Percentiles rank a stretch among this genome's conserved stretches.
Evolutionary conservation across 2,329 filamentous ascomycete species (phyloP).

Genomic region (Endothia cerciana): DNA sequence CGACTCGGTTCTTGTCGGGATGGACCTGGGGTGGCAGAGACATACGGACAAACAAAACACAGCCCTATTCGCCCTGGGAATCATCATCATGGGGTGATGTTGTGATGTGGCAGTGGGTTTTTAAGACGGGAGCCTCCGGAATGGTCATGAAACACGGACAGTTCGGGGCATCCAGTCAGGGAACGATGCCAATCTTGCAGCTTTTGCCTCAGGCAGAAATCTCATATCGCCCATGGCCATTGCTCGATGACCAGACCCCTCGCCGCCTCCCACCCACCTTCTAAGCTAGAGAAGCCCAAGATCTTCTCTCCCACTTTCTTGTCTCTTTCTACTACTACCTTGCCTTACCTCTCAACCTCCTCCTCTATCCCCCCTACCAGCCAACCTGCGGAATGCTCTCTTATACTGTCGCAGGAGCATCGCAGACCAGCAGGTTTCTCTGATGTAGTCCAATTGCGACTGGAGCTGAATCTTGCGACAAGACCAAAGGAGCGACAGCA

Average conservation of each 20-base stretch:
- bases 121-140: not conserved
- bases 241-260: constrained; percentile 11
- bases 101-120: constrained; percentile 1
- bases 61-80: not conserved
- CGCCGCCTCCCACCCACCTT: constrained; percentile 14
- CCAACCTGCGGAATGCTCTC: constrained; percentile 13
- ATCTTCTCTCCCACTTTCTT: constrained; percentile 16
- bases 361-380: not conserved
- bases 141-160: constrained; percentile 5
- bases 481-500: constrained; percentile 3
- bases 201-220: not conserved
- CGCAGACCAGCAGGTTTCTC: not conserved
- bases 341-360: constrained; percentile 1
- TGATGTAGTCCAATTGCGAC: constrained; percentile 8
- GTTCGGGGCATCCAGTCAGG: constrained; percentile 6
- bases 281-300: constrained; percentile 15
- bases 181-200: not conserved
- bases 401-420: not conserved
- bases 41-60: not conserved
- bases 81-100: not conserved
- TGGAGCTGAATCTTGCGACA: not conserved
- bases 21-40: no score
- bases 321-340: constrained; percentile 8
- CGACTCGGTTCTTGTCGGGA: not conserved
- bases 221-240: not conserved